Evolutionary conservation across 176 grass and related monocot species (phyloP), one percentile per base, ranked within the genome.

Genomic region (Pharus latifolius): DNA sequence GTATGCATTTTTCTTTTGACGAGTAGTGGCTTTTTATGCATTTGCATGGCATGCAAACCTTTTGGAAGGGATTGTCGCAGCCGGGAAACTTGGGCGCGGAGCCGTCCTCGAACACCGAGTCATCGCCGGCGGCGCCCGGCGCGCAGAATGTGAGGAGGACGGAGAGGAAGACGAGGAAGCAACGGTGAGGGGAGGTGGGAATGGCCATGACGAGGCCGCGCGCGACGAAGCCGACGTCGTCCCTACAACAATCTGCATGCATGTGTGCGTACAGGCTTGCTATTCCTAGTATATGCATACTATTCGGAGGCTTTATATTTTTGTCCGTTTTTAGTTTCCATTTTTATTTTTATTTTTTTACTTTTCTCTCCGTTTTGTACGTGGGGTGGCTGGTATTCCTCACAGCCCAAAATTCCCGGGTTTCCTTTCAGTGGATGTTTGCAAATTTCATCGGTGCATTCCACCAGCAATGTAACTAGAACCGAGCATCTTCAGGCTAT

Each of bases 31-130:
- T n/a, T n/a, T n/a, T n/a, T n/a, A n/a, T n/a, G n/a, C n/a, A n/a
- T n/a, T n/a, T n/a, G 55, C 5, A 27, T 30, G 42, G n/a, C 42
- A 18, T 1, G 12, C 17, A 2, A 54, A 91, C 90, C 78, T 84
- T 79, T 42, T 87, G 79, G 42, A 85, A 87, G 20, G 79, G 40
- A 47, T 85, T 91, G 23, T 65, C 73, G 82, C 91, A 96, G 56
- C 78, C 84, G 58, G 84, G 84, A 55, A 87, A 85, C 63, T 69
- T 88, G 77, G 87, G 77, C 59, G 80, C 73, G 14, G n/a, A 27
- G 25, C 80, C 81, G 12, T 87, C 78, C 43, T 75, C 73, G 68
- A 79, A 70, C n/a, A 76, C 82, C 9, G 60, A 52, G 27, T 60
- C 81, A 17, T 46, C 63, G 30, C 27, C 80, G 3, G 61, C 71